Evolutionary conservation across 1,139 yeast genomes (phyloP).

Genomic region (Geotrichum australiense): DNA sequence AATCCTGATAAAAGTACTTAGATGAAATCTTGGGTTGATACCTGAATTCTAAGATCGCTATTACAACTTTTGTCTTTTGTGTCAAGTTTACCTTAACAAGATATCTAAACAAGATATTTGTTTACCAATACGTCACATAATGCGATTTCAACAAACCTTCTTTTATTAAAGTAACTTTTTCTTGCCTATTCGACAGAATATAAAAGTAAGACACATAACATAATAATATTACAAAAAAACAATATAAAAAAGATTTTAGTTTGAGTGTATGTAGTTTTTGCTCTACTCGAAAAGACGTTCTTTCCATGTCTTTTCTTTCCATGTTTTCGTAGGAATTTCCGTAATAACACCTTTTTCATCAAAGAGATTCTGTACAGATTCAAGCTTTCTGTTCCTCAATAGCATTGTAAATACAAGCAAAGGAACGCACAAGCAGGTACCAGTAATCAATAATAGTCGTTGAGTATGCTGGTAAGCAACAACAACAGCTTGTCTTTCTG

Average conservation of each 20-base stretch:
- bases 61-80: too few species aligned
- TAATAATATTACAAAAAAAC: neutral
- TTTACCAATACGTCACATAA: too few species aligned
- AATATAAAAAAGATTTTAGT: neutral
- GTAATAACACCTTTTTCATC: slow-evolving; percentile 34
- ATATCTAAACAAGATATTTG: too few species aligned
- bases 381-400: slow-evolving; percentile 49
- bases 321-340: slow-evolving; percentile 5
- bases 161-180: too few species aligned
- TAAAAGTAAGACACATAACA: neutral
- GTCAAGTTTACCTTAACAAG: too few species aligned
- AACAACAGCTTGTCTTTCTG: slow-evolving; percentile 51
- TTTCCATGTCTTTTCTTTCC: slow-evolving; percentile 13
- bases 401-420: slow-evolving; percentile 44
- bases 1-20: too few species aligned
- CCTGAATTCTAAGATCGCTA: too few species aligned
- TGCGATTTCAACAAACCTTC: too few species aligned
- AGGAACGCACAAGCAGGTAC: slow-evolving; percentile 50
- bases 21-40: too few species aligned
- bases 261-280: neutral
- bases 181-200: too few species aligned
- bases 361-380: slow-evolving; percentile 31
- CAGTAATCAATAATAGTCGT: slow-evolving; percentile 49
- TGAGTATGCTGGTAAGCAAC: slow-evolving; percentile 56
- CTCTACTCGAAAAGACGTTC: slow-evolving; percentile 5